Evolutionary conservation across 495 filamentous ascomycete species (phyloP).

Genomic region (Tuber umbilicatum): DNA sequence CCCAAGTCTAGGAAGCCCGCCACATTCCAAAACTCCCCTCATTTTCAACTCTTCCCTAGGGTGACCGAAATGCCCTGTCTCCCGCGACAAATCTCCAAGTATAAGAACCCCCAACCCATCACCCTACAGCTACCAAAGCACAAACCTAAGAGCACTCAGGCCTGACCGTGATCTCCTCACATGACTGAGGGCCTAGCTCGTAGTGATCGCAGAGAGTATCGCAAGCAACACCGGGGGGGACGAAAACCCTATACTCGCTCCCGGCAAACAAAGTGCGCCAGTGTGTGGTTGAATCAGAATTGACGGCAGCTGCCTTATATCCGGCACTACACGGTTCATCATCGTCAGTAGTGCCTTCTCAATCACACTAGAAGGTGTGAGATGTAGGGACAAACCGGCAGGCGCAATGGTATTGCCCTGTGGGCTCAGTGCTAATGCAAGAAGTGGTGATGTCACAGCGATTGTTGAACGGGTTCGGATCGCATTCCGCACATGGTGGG

Average conservation of each 20-base stretch:
- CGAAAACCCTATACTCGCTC: slow-evolving; percentile 43
- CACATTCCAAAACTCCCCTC: neutral
- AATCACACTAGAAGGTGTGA: neutral
- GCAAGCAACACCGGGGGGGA: slow-evolving; percentile 42
- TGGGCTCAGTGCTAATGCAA: slow-evolving; percentile 13
- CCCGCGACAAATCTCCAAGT: neutral
- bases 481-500: slow-evolving; percentile 28
- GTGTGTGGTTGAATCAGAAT: slow-evolving; percentile 6
- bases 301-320: slow-evolving; percentile 13
- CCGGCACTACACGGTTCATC: slow-evolving; percentile 14
- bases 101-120: neutral
- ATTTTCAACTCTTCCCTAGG: neutral
- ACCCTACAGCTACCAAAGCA: neutral
- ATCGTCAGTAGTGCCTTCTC: neutral
- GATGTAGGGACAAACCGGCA: slow-evolving; percentile 27
- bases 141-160: slow-evolving; percentile 21
- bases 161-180: slow-evolving; percentile 38
- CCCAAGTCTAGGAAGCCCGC: neutral
- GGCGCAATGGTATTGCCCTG: slow-evolving; percentile 26
- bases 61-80: neutral
- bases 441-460: slow-evolving; percentile 38
- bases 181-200: slow-evolving; percentile 35
- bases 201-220: slow-evolving; percentile 41
- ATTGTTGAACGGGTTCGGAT: slow-evolving; percentile 13
- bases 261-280: slow-evolving; percentile 34